A percentile compares a stretch with the other conserved stretches of the same genome.
phyloP scores from a whole-genome alignment of 2,329 filamentous ascomycete genomes.

The Lecanicillium sp. region DNA sequence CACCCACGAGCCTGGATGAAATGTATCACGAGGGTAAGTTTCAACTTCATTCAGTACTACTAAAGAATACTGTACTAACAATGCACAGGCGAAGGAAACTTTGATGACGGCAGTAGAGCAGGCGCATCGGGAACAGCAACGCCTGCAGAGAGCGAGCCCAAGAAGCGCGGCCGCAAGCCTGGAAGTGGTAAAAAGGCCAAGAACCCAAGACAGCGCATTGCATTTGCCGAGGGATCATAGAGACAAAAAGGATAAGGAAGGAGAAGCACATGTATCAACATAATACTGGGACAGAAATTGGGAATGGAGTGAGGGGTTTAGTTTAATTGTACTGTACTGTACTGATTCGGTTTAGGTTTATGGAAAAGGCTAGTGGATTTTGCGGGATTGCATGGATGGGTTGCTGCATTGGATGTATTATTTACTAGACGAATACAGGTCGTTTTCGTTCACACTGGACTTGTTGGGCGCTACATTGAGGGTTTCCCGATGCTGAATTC shows the following conservation, averaged over 20 bases:
- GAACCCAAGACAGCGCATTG: conserved; percentile 59
- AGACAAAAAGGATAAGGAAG: conserved; percentile 4
- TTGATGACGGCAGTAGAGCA: conserved; percentile 76
- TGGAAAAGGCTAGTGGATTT: no score
- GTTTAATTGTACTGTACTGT: background rate
- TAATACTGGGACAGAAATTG: conserved; percentile 4
- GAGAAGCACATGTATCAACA: conserved; percentile 8
- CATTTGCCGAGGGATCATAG: conserved; percentile 46
- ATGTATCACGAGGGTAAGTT: conserved; percentile 97
- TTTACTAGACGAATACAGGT: no score
- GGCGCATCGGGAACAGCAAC: conserved; percentile 70
- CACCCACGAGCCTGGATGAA: conserved; percentile 70
- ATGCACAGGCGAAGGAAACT: conserved; percentile 78
- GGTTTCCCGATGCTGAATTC: no score
- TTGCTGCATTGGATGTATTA: no score
- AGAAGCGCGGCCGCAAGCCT: conserved; percentile 48
- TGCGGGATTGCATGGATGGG: no score
- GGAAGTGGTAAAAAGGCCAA: conserved; percentile 48
- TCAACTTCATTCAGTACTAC: background rate
- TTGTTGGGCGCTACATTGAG: no score
- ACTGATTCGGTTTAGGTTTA: background rate
- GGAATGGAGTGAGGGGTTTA: conserved; percentile 5
- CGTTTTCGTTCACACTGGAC: no score
- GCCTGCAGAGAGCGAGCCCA: conserved; percentile 52
- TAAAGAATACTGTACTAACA: conserved; percentile 15